Evolutionary conservation across 2,329 filamentous ascomycete genomes (phyloP), one percentile per base, ranked within the genome.

Genomic region (Mycosphaerella sp.): DNA sequence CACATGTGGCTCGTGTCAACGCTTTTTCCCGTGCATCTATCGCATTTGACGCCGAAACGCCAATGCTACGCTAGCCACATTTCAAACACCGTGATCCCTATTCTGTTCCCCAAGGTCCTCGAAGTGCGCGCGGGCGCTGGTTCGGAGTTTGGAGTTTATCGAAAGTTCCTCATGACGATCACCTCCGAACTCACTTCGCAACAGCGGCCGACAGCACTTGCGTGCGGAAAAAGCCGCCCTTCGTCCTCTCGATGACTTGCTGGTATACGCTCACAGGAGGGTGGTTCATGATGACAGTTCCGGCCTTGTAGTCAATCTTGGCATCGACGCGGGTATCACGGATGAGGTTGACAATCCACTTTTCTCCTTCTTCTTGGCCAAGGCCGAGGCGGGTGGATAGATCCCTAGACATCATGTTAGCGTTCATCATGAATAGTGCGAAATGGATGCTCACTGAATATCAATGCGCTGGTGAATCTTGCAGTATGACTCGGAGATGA

Each of bases 291-390:
- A 97, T 84, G 47, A 98, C 93, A 49, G 93, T 97, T 68, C 93
- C 93, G 74, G 95, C 88, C 78, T 97, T 89, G 77, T 95, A 96
- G 75, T 98, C 93, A 69, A 97, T 97, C 82, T 98, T 98, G 66
- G 93, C 93, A 68, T 98, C 93, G 58, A 98, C 87, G 57, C 90
- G 82, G 18, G 93, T 98, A 74, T 98, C 93, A 59, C 93, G 86
- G 74, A 98, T 98, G 59, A 98, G 80, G 78, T 98, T 98, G 64
- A 98, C 93, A 67, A 98, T 98, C 93, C 93, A 98, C 79, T 98
- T 98, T 82, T 98, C 93, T 65, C 93, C 93, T 67, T 97, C 93
- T 68, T 95, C 89, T 65, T 90, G 85, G 69, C 86, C 89, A 59
- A 98, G 79, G 60, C 91, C 93, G 54, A 98, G 83, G 70, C 93